phyloP scores from a whole-genome alignment of 306 rosid species.

The Bauhinia variegata region DNA sequence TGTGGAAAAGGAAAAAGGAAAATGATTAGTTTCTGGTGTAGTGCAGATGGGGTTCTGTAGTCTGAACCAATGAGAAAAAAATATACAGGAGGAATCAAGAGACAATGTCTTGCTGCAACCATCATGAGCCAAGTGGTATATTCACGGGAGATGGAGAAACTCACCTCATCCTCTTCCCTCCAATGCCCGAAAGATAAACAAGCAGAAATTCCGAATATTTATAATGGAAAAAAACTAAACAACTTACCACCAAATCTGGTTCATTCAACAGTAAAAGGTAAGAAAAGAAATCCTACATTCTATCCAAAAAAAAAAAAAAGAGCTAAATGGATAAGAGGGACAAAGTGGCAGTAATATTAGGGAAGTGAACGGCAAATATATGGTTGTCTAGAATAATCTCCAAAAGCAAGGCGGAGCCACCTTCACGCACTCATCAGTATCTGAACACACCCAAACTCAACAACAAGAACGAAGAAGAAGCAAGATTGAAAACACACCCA shows the following conservation, averaged over 20 bases:
- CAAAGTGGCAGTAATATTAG: constrained; percentile 7
- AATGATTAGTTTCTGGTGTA: constrained; percentile 6
- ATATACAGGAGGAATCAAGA: constrained; percentile 36
- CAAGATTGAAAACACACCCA: not conserved
- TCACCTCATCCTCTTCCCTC: not conserved
- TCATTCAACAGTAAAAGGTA: not conserved
- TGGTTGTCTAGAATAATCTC: not conserved
- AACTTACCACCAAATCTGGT: constrained; percentile 1
- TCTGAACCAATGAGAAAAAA: constrained; percentile 40
- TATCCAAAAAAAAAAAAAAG: not conserved
- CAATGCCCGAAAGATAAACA: not conserved
- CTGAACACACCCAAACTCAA: not conserved
- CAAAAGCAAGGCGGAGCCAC: not conserved
- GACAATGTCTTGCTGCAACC: constrained; percentile 56
- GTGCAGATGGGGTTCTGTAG: constrained; percentile 24
- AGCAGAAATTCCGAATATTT: not conserved
- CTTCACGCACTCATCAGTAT: not conserved
- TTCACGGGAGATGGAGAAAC: no score
- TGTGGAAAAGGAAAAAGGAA: not conserved
- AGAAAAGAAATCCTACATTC: constrained; percentile 3
- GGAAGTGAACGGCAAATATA: not conserved
- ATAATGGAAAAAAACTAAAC: no score
- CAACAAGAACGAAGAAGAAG: not conserved
- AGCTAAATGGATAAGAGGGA: not conserved
- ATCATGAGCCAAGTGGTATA: constrained; percentile 2